Conservation (phyloP, 208 protist species). For the Endotrypanum monterogeii region DNA sequence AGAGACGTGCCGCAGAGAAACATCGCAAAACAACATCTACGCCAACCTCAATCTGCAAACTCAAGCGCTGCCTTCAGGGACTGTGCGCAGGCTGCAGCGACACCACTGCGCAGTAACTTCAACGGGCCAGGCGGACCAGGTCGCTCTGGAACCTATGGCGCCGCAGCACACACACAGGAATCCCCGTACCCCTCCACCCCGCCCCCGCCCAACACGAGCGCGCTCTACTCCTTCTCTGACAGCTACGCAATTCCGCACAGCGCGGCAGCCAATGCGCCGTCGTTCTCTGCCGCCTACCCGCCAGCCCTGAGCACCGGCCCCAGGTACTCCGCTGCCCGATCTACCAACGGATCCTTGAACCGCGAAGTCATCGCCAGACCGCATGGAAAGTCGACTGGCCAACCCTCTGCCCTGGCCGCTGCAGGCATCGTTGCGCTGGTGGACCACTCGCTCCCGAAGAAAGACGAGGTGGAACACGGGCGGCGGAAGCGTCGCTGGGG, state of each 20-base stretch:
- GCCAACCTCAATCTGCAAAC: conserved; percentile 16
- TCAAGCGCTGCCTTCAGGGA: conserved; percentile 35
- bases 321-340: background rate
- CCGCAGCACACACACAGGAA: conserved; percentile 6
- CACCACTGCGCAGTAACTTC: conserved; percentile 23
- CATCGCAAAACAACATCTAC: background rate
- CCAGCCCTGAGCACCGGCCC: background rate
- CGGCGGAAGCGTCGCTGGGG: conserved; percentile 17
- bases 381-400: background rate
- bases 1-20: conserved; percentile 1
- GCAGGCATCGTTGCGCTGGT: conserved; percentile 9
- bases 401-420: background rate
- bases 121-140: conserved; percentile 37
- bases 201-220: conserved; percentile 22
- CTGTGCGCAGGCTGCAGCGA: conserved; percentile 13
- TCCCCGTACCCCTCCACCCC: conserved; percentile 28
- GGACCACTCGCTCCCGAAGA: conserved; percentile 3
- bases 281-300: conserved; percentile 18
- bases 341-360: background rate
- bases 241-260: conserved; percentile 25
- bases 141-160: conserved; percentile 5
- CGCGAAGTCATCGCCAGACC: background rate
- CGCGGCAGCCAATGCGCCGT: conserved; percentile 23
- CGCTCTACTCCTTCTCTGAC: conserved; percentile 24
- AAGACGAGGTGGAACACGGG: conserved; percentile 1